These are phyloP conservation scores for Mycosarcoma mackinlayi DNA, from an alignment of 1,284 basidiomycete genomes.

Conservation along the genomic window DNA sequence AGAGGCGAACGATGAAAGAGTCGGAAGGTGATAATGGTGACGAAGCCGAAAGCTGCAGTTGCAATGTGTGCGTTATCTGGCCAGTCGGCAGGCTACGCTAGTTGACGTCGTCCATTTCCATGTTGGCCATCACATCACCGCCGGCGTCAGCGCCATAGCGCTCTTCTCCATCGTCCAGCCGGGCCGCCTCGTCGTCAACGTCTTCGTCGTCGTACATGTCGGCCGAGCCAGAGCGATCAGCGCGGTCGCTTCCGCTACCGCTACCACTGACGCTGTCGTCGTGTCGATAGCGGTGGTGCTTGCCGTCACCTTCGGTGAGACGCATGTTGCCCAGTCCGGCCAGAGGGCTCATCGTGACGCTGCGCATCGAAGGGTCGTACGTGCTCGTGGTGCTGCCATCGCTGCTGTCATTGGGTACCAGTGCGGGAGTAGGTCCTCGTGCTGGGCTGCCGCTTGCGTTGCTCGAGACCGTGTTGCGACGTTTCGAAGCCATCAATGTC, in stretches of 20 bases:
- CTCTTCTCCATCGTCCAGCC: conserved; percentile 59
- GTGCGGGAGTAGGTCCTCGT: conserved; percentile 38
- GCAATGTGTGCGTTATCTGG: too few species aligned
- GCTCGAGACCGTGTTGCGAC: conserved; percentile 43
- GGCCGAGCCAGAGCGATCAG: conserved; percentile 44
- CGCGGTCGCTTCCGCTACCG: conserved; percentile 40
- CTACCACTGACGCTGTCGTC: conserved; percentile 41
- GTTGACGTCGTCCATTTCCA: conserved; percentile 67
- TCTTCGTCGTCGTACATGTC: conserved; percentile 65
- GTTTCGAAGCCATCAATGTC: conserved; percentile 64
- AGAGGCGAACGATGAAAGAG: too few species aligned
- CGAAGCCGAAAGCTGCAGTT: too few species aligned
- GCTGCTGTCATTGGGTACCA: conserved; percentile 52
- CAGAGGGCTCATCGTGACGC: conserved; percentile 48
- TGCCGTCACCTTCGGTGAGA: conserved; percentile 23
- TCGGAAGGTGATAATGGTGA: too few species aligned
- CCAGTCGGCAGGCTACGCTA: conserved; percentile 6
- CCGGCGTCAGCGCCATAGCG: conserved; percentile 62
- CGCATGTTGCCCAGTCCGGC: conserved; percentile 47
- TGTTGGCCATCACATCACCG: conserved; percentile 65
- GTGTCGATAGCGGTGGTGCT: conserved; percentile 30
- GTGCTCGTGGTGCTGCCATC: conserved; percentile 47
- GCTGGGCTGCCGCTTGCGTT: conserved; percentile 43
- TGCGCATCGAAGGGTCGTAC: conserved; percentile 45
- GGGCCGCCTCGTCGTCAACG: conserved; percentile 44